phyloP scores from a whole-genome alignment of 106 monocot genomes.

The Allium cepa region DNA sequence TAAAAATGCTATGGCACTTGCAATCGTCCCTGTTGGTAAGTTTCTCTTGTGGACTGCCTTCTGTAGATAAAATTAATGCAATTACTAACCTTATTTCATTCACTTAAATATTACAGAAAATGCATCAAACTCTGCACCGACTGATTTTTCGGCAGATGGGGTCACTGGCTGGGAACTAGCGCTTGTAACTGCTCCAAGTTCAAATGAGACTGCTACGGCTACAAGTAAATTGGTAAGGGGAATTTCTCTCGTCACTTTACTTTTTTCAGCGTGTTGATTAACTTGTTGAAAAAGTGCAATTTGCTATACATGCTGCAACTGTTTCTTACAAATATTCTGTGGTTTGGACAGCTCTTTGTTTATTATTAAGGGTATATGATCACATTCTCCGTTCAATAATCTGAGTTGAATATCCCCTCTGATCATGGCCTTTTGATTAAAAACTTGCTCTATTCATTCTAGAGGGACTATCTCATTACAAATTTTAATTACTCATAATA shows the following conservation, averaged over 20 bases:
- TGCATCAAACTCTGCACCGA: constrained; percentile 26
- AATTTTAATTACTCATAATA: too few relatives aligned
- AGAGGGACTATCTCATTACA: too few relatives aligned
- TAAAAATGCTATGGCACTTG: constrained; percentile 83
- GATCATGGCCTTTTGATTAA: too few relatives aligned
- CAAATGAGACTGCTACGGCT: constrained; percentile 57
- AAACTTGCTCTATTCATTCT: too few relatives aligned
- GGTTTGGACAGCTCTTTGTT: too few relatives aligned
- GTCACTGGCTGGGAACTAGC: constrained; percentile 92
- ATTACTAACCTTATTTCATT: background rate
- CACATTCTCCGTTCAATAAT: too few relatives aligned
- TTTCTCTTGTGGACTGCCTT: background rate
- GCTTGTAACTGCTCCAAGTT: constrained; percentile 78
- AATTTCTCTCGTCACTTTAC: background rate
- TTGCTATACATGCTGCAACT: background rate
- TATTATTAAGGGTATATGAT: too few relatives aligned
- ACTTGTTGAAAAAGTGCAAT: background rate
- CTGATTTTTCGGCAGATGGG: constrained; percentile 23
- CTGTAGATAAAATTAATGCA: background rate
- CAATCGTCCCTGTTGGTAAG: constrained; percentile 90
- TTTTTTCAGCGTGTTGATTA: background rate
- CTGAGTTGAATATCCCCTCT: too few relatives aligned
- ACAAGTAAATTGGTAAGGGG: constrained; percentile 72
- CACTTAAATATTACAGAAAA: constrained; percentile 30
- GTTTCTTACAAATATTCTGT: background rate